Percentiles rank a stretch among this genome's conserved stretches.
These are phyloP conservation scores for Hypomyces perniciosus DNA, from an alignment of 2,329 filamentous ascomycete genomes.

Conservation along the genomic window DNA sequence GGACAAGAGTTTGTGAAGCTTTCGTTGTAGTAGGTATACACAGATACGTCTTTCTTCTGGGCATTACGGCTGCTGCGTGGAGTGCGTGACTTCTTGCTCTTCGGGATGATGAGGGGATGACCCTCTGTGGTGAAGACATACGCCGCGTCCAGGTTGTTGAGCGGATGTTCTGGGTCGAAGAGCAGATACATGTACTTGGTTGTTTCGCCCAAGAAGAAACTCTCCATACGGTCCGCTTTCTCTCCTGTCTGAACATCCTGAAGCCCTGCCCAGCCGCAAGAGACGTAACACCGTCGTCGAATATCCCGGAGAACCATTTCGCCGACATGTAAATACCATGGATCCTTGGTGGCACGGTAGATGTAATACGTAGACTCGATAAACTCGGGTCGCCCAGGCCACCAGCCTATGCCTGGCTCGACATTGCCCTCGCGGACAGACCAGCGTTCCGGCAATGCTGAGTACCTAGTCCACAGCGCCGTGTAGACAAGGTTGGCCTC, in stretches of 20 bases:
- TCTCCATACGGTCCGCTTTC: constrained; percentile 93
- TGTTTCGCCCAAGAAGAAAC: constrained; percentile 95
- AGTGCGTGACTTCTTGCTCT: constrained; percentile 17
- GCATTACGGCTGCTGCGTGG: constrained; percentile 1
- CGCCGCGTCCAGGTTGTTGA: constrained; percentile 80
- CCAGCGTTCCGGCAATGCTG: constrained; percentile 92
- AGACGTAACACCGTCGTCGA: constrained; percentile 78
- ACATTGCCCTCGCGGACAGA: constrained; percentile 78
- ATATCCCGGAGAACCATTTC: constrained; percentile 94
- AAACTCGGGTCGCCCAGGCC: constrained; percentile 92
- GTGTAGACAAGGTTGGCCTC: constrained; percentile 87
- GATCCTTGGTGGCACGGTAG: constrained; percentile 88
- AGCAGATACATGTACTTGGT: constrained; percentile 92
- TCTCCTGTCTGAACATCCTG: constrained; percentile 78
- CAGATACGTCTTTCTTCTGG: constrained; percentile 13
- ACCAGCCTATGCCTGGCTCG: constrained; percentile 85
- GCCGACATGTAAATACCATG: constrained; percentile 92
- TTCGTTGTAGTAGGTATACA: constrained; percentile 35
- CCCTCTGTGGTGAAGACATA: constrained; percentile 96
- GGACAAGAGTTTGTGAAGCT: constrained; percentile 60
- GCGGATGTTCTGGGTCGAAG: constrained; percentile 76
- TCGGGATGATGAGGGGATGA: constrained; percentile 81
- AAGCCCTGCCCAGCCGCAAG: constrained; percentile 89
- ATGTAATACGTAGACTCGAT: constrained; percentile 95
- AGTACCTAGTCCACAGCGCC: constrained; percentile 89